Evolutionary conservation across 305 asterid species (phyloP), one percentile per base, ranked within the genome.

Genomic region (Fraxinus nigra): DNA sequence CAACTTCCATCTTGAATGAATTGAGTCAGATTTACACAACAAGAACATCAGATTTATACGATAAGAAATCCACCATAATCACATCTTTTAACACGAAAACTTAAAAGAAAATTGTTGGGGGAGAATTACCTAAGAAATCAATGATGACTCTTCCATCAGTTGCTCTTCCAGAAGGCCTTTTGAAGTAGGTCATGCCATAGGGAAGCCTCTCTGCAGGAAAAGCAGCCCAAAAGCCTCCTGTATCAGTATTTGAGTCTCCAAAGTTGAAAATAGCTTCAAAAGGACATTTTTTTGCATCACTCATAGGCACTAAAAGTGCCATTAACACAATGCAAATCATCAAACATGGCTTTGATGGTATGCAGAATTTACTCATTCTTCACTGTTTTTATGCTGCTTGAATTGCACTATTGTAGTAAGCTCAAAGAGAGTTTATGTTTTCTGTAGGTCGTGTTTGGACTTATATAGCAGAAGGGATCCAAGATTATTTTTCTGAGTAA

Each of bases 221-320:
- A 72, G 97, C 98, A n/a, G 96, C 90, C 79, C 83, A 89, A 24
- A 92, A 93, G 5, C 98, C 97, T 46, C 98, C 98, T 0, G 97
- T 92, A 33, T 94, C 97, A 1, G 96, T 76, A 56, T 94, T 93
- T 4, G 98, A 93, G 88, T 93, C 97, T 20, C 98, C 98, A 35
- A 94, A 93, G 74, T 88, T 92, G 92, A 94, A 94, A 54, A 94
- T 92, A 13, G 91, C 98, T 84, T 89, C 72, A 72, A 92, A 89
- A 35, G 77, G 85, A 86, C 98, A 92, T 40, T 89, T 67, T 67
- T 67, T 85, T 4, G 88, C 90, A 34, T 87, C 88, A 30, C 13
- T 67, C 18, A 4, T 72, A 20, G 56, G 37, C 34, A 83, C 88
- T 78, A 81, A 30, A 7, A 63, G 26, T 79, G 83, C 87, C 56